phyloP scores from a whole-genome alignment of 805 yeast species.

The Candida orba region DNA sequence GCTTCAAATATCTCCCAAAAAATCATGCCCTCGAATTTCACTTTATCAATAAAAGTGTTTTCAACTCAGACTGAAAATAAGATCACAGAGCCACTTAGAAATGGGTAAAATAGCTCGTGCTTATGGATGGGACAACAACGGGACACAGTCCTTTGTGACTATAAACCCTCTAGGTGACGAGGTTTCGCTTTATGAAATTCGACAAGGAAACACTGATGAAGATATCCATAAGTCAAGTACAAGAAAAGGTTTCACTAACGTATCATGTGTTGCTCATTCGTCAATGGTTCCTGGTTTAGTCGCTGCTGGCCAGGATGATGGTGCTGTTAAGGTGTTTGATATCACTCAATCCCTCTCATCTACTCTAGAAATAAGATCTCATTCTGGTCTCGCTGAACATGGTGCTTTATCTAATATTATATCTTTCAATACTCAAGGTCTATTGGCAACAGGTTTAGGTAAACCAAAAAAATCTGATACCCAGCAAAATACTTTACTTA shows the following conservation, averaged over 20 bases:
- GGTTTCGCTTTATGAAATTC: slow-evolving; percentile 56
- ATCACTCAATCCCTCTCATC: slow-evolving; percentile 31
- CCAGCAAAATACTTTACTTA: slow-evolving; percentile 48
- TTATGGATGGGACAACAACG: slow-evolving; percentile 21
- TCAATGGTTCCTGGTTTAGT: slow-evolving; percentile 46
- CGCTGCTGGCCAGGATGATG: slow-evolving; percentile 71
- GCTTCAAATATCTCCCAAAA: too few species aligned
- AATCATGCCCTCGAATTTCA: not conserved
- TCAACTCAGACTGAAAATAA: not conserved
- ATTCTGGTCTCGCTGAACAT: slow-evolving; percentile 36
- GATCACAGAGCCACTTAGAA: not conserved
- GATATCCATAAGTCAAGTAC: slow-evolving; percentile 46
- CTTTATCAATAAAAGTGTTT: not conserved
- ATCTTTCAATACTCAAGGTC: slow-evolving; percentile 56
- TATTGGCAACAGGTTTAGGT: slow-evolving; percentile 75
- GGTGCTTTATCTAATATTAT: slow-evolving; percentile 65
- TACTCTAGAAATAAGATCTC: slow-evolving; percentile 10
- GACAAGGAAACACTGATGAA: slow-evolving; percentile 29
- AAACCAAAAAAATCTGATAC: slow-evolving; percentile 41
- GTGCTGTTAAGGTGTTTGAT: slow-evolving; percentile 57
- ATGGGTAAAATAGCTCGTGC: slow-evolving; percentile 24
- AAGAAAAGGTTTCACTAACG: slow-evolving; percentile 57
- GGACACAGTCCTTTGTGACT: slow-evolving; percentile 19
- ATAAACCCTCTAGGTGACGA: slow-evolving; percentile 74
- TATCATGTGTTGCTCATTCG: slow-evolving; percentile 64